Conservation (phyloP, 495 filamentous ascomycete species). For the Sporormia fimetaria region DNA sequence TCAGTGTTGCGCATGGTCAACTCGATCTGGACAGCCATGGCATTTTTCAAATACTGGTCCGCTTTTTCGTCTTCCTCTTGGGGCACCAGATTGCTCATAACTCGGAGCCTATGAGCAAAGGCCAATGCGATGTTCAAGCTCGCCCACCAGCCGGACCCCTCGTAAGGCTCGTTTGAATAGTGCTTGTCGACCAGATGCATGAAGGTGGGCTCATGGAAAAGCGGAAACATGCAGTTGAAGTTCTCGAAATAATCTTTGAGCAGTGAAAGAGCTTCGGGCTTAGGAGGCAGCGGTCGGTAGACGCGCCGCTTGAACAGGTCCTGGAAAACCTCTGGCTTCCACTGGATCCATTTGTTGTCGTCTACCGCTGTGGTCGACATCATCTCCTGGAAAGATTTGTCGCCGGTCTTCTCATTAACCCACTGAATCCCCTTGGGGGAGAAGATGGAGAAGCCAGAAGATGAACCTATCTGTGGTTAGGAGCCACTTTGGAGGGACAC, state of each 20-base stretch:
- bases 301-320: constrained; percentile 85
- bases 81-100: constrained; percentile 89
- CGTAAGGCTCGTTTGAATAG: constrained; percentile 86
- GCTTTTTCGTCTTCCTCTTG: constrained; percentile 87
- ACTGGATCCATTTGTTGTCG: constrained; percentile 88
- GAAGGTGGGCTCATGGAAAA: constrained; percentile 96
- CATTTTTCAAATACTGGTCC: constrained; percentile 93
- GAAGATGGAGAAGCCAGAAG: constrained; percentile 96
- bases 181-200: constrained; percentile 92
- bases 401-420: constrained; percentile 97
- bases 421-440: constrained; percentile 96
- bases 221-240: constrained; percentile 96
- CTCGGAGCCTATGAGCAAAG: constrained; percentile 78
- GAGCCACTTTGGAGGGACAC: background rate
- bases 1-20: constrained; percentile 93
- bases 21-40: constrained; percentile 83
- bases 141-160: constrained; percentile 96
- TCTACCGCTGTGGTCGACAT: constrained; percentile 69
- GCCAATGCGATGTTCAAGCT: constrained; percentile 89
- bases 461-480: constrained; percentile 53
- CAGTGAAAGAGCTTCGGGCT: constrained; percentile 67
- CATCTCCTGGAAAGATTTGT: constrained; percentile 91
- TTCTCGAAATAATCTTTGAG: constrained; percentile 93
- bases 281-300: constrained; percentile 69
- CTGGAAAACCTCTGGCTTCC: constrained; percentile 90